A percentile compares a stretch with the other conserved stretches of the same genome.
Evolutionary conservation across 345 rosid genomes (phyloP).

Genomic region (Physaria fendleri): DNA sequence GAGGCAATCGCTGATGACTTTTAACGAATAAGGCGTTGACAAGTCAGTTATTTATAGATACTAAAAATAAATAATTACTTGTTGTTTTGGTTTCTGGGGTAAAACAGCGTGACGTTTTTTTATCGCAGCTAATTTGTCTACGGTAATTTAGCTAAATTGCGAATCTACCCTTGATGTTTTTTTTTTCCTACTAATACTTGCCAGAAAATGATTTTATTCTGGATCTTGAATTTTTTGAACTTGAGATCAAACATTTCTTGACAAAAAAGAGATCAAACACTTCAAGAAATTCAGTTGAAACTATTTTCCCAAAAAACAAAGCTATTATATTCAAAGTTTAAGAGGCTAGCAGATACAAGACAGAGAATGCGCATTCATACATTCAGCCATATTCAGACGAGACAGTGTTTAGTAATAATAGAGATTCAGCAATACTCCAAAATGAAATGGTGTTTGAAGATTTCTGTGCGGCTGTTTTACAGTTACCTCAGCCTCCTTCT

Average conservation of each 20-base stretch:
- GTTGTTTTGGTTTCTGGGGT: no score
- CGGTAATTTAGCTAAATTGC: constrained; percentile 1
- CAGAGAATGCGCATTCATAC: constrained; percentile 13
- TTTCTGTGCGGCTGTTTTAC: background rate
- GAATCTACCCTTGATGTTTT: background rate
- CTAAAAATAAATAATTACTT: no score
- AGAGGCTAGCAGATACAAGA: constrained; percentile 15
- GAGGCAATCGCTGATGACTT: constrained; percentile 18
- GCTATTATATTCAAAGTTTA: constrained; percentile 5
- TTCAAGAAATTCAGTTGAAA: background rate
- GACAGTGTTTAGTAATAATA: background rate
- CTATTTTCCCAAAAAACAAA: background rate
- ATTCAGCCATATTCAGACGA: constrained; percentile 5
- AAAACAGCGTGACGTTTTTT: no score
- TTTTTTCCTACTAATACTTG: no score
- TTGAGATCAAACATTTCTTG: background rate
- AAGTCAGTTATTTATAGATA: no score
- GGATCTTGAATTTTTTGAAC: background rate
- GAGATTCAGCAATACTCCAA: background rate
- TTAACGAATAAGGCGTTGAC: background rate
- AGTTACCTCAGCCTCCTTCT: constrained; percentile 45
- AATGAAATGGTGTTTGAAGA: background rate
- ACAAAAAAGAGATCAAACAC: background rate
- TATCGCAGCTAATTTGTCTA: no score
- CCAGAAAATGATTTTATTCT: background rate